These are phyloP conservation scores for Priceomyces fermenticarens DNA, from an alignment of 805 yeast genomes.

Conservation along the genomic window DNA sequence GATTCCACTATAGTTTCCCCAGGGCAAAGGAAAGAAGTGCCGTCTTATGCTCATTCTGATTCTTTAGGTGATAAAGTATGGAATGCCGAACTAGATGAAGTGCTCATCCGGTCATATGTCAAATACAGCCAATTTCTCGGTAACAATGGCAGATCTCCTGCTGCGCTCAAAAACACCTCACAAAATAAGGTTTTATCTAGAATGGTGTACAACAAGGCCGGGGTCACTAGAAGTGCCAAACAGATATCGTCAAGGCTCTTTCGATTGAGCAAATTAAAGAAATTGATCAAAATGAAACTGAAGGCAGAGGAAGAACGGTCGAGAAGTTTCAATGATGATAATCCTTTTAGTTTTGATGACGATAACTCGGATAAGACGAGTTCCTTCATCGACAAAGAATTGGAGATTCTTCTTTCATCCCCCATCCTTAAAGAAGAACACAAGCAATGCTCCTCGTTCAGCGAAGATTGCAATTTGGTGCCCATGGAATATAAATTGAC, in stretches of 20 bases:
- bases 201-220: conserved; percentile 36
- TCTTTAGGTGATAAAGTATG: conserved; percentile 25
- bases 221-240: conserved; percentile 33
- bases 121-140: conserved; percentile 32
- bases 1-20: conserved; percentile 30
- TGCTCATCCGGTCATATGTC: conserved; percentile 30
- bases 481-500: conserved; percentile 7
- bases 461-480: conserved; percentile 3
- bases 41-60: conserved; percentile 4
- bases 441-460: conserved; percentile 6
- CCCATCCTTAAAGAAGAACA: conserved; percentile 15
- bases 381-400: conserved; percentile 27
- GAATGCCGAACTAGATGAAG: conserved; percentile 34
- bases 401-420: conserved; percentile 26
- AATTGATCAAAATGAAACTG: conserved; percentile 14
- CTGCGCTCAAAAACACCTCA: conserved; percentile 28
- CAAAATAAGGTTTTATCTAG: conserved; percentile 40
- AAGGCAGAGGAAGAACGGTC: conserved; percentile 3
- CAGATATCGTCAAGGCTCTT: conserved; percentile 34
- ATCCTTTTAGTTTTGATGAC: conserved; percentile 2
- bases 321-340: background rate
- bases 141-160: conserved; percentile 17
- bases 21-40: conserved; percentile 7
- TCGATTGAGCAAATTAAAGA: conserved; percentile 23
- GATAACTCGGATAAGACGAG: conserved; percentile 20